Evolutionary conservation across 2,329 filamentous ascomycete species (phyloP).

Genomic region (Pseudogymnoascus sp.): DNA sequence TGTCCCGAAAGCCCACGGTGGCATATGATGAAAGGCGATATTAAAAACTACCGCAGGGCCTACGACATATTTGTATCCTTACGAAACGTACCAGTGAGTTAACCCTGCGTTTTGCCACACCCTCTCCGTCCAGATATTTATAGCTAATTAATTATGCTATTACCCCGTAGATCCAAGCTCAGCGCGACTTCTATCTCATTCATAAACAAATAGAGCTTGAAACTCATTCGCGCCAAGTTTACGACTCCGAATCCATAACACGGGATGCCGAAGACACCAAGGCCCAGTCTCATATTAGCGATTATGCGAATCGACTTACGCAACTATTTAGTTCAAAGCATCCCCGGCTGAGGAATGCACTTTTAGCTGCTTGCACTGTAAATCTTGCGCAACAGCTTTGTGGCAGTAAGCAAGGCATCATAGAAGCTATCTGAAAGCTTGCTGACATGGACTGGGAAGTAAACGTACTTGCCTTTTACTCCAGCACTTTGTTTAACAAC

Average conservation of each 20-base stretch:
- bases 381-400: not conserved
- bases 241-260: conserved; percentile 22
- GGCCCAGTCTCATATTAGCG: not conserved
- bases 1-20: not conserved
- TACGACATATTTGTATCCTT: not conserved
- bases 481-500: conserved; percentile 49
- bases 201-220: not conserved
- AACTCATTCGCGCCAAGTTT: conserved; percentile 24
- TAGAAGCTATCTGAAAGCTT: not conserved
- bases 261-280: too few relatives aligned
- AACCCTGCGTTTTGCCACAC: not conserved
- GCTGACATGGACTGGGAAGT: conserved; percentile 21
- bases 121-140: not conserved
- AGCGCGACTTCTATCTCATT: conserved; percentile 25
- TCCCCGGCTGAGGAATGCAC: not conserved
- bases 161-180: conserved; percentile 19
- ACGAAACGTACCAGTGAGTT: not conserved
- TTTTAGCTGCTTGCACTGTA: not conserved
- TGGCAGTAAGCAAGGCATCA: not conserved
- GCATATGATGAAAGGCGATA: not conserved
- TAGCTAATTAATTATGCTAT: not conserved
- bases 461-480: conserved; percentile 52
- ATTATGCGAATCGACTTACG: not conserved
- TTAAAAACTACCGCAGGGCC: not conserved
- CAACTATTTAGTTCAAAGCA: conserved; percentile 17